phyloP scores from a whole-genome alignment of 495 filamentous ascomycete genomes.

The Aspergillus affinis region DNA sequence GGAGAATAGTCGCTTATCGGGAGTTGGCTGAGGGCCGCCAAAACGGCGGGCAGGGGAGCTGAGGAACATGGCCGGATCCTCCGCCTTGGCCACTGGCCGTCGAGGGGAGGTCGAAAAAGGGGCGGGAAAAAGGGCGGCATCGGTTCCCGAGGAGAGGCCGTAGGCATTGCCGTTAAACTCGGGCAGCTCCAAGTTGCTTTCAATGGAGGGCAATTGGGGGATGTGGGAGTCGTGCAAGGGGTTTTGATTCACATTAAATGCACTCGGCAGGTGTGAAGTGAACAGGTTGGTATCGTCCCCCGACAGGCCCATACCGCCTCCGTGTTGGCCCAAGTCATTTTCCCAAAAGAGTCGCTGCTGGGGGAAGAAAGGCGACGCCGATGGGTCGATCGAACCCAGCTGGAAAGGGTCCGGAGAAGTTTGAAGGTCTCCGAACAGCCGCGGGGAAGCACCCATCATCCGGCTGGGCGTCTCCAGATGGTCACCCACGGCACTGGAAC shows the following conservation, averaged over 20 bases:
- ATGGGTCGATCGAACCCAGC: constrained; percentile 68
- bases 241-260: constrained; percentile 16
- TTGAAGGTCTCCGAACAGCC: constrained; percentile 54
- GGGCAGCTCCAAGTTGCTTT: constrained; percentile 39
- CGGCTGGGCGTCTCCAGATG: constrained; percentile 46
- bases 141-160: constrained; percentile 33
- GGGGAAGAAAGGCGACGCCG: constrained; percentile 64
- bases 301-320: constrained; percentile 22
- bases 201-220: constrained; percentile 42
- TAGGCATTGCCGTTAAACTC: constrained; percentile 35
- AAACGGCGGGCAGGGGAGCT: constrained; percentile 51
- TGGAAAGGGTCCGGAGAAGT: constrained; percentile 68
- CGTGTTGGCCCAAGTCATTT: constrained; percentile 43
- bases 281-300: constrained; percentile 13
- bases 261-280: constrained; percentile 10
- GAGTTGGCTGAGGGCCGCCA: constrained; percentile 41
- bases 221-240: constrained; percentile 25
- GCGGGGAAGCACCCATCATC: constrained; percentile 42
- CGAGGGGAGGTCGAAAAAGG: constrained; percentile 51
- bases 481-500: constrained; percentile 24
- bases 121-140: constrained; percentile 45
- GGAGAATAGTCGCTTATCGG: constrained; percentile 34
- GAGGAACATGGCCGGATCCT: constrained; percentile 58
- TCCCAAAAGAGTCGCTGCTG: constrained; percentile 77
- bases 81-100: constrained; percentile 36